Percentiles rank a stretch among this genome's conserved stretches.
phyloP scores from a whole-genome alignment of 495 filamentous ascomycete species.

The Penicillium diatomitis region DNA sequence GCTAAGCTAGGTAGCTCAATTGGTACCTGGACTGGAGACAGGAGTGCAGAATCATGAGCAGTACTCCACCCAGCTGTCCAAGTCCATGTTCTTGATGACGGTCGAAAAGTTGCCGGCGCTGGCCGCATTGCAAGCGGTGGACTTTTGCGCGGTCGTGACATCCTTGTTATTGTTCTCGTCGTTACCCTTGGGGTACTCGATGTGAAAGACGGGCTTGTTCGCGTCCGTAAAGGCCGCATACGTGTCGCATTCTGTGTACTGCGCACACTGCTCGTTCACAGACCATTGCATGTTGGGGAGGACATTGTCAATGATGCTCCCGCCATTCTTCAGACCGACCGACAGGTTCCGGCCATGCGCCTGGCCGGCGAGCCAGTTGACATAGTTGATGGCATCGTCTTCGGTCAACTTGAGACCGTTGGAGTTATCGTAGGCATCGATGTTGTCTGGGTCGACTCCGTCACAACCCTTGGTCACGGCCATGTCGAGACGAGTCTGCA shows the following conservation, averaged over 20 bases:
- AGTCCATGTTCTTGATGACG: slow-evolving; percentile 53
- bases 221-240: slow-evolving; percentile 48
- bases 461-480: slow-evolving; percentile 56
- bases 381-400: slow-evolving; percentile 45
- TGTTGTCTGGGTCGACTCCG: slow-evolving; percentile 64
- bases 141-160: slow-evolving; percentile 19
- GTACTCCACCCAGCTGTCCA: slow-evolving; percentile 49
- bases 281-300: slow-evolving; percentile 52
- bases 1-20: too few relatives aligned
- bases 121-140: slow-evolving; percentile 26
- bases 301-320: slow-evolving; percentile 47
- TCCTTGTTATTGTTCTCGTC: slow-evolving; percentile 28
- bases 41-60: slow-evolving; percentile 19
- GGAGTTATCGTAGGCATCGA: slow-evolving; percentile 53
- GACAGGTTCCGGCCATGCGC: slow-evolving; percentile 40
- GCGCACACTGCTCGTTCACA: slow-evolving; percentile 65
- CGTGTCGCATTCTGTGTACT: slow-evolving; percentile 47
- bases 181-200: slow-evolving; percentile 53
- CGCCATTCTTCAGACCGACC: slow-evolving; percentile 60
- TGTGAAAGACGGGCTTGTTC: slow-evolving; percentile 64
- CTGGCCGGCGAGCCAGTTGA: slow-evolving; percentile 48
- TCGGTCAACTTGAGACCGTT: slow-evolving; percentile 49
- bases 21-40: too few relatives aligned
- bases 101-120: slow-evolving; percentile 47
- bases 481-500: slow-evolving; percentile 47